These are phyloP conservation scores for Dactylellina drechsleri DNA, from an alignment of 2,329 filamentous ascomycete genomes.

Conservation along the genomic window DNA sequence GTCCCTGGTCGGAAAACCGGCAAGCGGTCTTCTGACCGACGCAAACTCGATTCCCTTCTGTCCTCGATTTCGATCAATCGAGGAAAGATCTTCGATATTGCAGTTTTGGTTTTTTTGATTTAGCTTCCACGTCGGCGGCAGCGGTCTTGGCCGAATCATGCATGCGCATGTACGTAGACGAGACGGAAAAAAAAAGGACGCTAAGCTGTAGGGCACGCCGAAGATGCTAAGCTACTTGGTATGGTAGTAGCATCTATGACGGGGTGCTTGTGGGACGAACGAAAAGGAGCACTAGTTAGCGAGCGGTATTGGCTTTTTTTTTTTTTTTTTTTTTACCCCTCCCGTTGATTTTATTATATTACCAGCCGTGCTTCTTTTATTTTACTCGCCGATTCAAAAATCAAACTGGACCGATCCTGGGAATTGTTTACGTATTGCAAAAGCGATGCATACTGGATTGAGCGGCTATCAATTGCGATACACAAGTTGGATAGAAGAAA, in stretches of 20 bases:
- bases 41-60: neutral
- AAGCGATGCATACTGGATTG: neutral
- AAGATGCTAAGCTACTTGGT: conserved; percentile 9
- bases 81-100: conserved; percentile 13
- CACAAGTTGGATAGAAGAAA: neutral
- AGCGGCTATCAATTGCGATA: neutral
- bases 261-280: neutral
- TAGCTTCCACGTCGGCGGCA: conserved; percentile 22
- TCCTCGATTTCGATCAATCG: neutral
- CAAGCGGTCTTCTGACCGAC: neutral
- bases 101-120: neutral
- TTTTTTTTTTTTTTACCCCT: neutral
- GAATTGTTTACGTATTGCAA: neutral
- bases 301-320: conserved; percentile 1
- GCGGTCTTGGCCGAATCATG: conserved; percentile 36
- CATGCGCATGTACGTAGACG: conserved; percentile 30
- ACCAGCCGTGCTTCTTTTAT: neutral
- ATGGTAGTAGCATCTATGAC: no score
- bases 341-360: neutral
- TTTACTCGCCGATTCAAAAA: neutral
- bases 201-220: conserved; percentile 28
- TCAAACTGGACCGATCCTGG: neutral
- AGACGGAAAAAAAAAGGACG: conserved; percentile 18
- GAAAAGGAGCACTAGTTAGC: neutral
- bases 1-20: conserved; percentile 9